Evolutionary conservation across 1,284 basidiomycete genomes (phyloP), one percentile per base, ranked within the genome.

Genomic region (Cerioporus squamosus): DNA sequence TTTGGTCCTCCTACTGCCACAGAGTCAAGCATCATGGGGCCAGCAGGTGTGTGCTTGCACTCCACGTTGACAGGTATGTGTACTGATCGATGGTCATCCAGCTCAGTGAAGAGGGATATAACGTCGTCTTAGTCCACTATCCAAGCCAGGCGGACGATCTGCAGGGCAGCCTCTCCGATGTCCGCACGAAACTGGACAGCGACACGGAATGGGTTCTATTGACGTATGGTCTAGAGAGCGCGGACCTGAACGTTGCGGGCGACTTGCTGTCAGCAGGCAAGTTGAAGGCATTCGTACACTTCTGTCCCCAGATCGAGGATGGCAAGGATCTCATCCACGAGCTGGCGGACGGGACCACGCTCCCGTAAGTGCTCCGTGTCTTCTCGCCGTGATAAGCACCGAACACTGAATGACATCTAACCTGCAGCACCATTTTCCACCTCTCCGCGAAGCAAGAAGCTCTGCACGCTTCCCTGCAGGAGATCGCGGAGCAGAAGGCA

Each of bases 31-130:
- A 49, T 55, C 59, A 7, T 78, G 76, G 78, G 78, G 78, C 53
- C 67, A 75, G 54, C 78, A 80, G 70, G 78, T 77, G 44, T 59
- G 47, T 24, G 45, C 26, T 29, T 7, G 24, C 29, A 12, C 3
- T 47, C 40, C 17, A 18, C 40, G 18, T 10, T 17, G 9, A 43
- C 5, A 43, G n/a, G 20, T 12, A 22, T 43, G 17, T 17, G 2
- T 43, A 8, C 40, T 43, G 18, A 43, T 44, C n/a, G 26, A 33
- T n/a, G 12, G 26, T 31, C 26, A n/a, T 26, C 2, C 26, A 80
- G 77, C 74, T 77, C 58, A 67, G 78, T 23, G 75, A 79, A 58
- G 79, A 80, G 65, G 79, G 79, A n/a, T 79, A 81, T 61, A 60
- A 72, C 31, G 72, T 77, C 20, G 55, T 75, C 23, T 75, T 78